These are phyloP conservation scores for Saccharomycopsis guyanensis DNA, from an alignment of 805 yeast genomes.

Conservation along the genomic window DNA sequence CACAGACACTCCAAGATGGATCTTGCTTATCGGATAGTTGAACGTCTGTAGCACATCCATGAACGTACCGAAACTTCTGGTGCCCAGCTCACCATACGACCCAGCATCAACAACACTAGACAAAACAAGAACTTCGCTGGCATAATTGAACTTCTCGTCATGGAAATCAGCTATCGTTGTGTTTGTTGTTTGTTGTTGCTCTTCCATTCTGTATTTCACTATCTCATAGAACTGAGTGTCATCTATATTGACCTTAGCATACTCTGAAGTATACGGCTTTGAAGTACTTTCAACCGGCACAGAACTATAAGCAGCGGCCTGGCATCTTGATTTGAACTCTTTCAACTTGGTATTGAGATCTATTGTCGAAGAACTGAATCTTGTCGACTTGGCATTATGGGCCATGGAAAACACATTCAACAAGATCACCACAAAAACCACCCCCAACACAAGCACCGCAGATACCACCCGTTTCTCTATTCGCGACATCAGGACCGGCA, in stretches of 20 bases:
- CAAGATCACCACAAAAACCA: background rate
- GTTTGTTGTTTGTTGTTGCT: background rate
- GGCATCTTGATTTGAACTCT: background rate
- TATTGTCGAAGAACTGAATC: background rate
- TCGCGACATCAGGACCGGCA: too few relatives aligned
- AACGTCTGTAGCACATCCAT: conserved; percentile 7
- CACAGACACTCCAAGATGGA: conserved; percentile 11
- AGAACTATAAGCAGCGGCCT: background rate
- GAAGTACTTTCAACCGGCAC: background rate
- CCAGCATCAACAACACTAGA: conserved; percentile 10
- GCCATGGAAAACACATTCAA: background rate
- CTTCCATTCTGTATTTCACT: background rate
- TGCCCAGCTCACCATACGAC: conserved; percentile 10
- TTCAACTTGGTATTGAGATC: background rate
- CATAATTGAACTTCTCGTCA: background rate
- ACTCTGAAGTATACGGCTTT: background rate
- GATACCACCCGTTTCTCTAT: background rate
- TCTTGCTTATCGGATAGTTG: conserved; percentile 1
- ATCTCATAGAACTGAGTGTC: background rate
- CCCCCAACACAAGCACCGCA: background rate
- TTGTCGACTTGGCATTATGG: background rate
- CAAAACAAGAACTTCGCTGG: conserved; percentile 5
- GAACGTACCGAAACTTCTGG: conserved; percentile 11
- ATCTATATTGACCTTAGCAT: background rate
- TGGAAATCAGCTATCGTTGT: background rate